phyloP scores from a whole-genome alignment of 305 asterid genomes.

The Striga hermonthica region DNA sequence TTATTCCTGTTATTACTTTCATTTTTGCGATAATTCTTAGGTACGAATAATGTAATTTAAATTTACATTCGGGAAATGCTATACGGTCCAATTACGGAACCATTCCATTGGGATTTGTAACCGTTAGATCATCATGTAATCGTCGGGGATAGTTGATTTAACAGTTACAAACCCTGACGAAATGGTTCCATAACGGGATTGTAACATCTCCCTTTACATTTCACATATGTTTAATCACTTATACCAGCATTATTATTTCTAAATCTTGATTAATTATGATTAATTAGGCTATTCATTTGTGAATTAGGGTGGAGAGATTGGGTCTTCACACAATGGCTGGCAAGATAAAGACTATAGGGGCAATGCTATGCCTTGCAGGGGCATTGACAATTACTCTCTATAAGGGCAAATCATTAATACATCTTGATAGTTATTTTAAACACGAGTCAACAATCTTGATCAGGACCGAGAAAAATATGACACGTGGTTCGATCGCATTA shows the following conservation, averaged over 20 bases:
- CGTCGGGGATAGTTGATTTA: too few relatives aligned
- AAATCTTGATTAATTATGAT: background rate
- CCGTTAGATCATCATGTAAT: too few relatives aligned
- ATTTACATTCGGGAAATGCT: background rate
- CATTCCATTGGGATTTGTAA: too few relatives aligned
- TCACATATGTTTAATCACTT: background rate
- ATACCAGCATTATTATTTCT: background rate
- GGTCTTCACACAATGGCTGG: constrained; percentile 37
- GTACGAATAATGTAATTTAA: constrained; percentile 35
- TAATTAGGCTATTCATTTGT: too few relatives aligned
- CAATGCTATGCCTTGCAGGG: constrained; percentile 53
- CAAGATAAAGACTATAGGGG: constrained; percentile 44
- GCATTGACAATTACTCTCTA: constrained; percentile 45
- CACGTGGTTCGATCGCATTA: constrained; percentile 55
- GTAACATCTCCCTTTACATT: too few relatives aligned
- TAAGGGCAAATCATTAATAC: constrained; percentile 48
- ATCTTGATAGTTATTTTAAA: constrained; percentile 23
- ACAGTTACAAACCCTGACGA: too few relatives aligned
- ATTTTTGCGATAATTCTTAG: constrained; percentile 46
- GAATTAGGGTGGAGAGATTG: constrained; percentile 47
- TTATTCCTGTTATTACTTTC: constrained; percentile 54
- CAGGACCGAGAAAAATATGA: constrained; percentile 27
- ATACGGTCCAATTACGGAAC: too few relatives aligned
- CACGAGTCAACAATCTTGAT: background rate
- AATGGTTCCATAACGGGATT: too few relatives aligned